These are phyloP conservation scores for Cadophora sp. DNA, from an alignment of 2,329 filamentous ascomycete species.

Conservation along the genomic window DNA sequence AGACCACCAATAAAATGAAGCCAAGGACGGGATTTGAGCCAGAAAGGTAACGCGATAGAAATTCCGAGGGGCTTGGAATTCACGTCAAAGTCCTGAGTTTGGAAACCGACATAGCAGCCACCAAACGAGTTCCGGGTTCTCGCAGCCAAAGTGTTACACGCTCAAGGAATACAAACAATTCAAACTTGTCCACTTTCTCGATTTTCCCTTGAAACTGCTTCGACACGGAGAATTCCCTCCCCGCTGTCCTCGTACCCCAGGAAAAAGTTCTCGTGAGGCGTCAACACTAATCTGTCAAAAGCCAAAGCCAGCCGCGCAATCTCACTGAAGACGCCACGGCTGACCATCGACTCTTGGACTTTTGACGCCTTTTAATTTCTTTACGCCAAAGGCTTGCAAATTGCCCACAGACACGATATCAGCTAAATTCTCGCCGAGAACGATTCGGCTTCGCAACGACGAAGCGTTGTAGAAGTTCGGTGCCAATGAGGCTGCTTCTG, in stretches of 20 bases:
- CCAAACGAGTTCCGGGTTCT: not conserved
- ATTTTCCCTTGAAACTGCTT: not conserved
- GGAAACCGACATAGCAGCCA: not conserved
- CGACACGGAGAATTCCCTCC: not conserved
- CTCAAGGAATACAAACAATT: not conserved
- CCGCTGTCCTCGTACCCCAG: not conserved
- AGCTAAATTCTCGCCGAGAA: not conserved
- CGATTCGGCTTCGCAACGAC: not conserved
- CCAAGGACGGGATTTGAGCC: not conserved
- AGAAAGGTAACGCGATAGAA: not conserved
- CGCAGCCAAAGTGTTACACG: not conserved
- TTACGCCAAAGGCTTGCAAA: not conserved
- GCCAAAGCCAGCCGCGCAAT: not conserved
- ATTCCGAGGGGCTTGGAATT: not conserved
- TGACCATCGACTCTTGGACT: not conserved
- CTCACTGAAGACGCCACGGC: constrained; percentile 2
- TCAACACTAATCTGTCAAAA: not conserved
- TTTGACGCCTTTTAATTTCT: not conserved
- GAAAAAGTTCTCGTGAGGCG: constrained; percentile 2
- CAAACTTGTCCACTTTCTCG: not conserved
- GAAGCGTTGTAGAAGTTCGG: not conserved
- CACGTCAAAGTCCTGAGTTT: not conserved
- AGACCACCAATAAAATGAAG: constrained; percentile 5
- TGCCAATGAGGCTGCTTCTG: not conserved
- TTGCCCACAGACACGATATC: not conserved